These are phyloP conservation scores for Phialophora expanda DNA, from an alignment of 2,329 filamentous ascomycete species.

Conservation along the genomic window DNA sequence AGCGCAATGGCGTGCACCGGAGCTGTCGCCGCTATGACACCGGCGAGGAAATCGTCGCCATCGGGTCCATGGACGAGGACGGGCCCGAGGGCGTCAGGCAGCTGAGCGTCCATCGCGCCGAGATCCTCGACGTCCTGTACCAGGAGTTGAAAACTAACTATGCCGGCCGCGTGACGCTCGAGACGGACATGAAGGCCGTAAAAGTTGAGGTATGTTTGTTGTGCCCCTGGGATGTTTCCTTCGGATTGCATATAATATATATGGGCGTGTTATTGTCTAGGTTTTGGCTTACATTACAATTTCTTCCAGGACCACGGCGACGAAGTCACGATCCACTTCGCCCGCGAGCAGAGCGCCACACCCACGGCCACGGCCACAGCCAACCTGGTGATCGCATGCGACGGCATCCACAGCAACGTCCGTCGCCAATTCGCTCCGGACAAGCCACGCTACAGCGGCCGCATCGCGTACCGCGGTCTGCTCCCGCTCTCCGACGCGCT, in stretches of 20 bases:
- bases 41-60: slow-evolving; percentile 43
- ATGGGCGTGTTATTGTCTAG: neutral
- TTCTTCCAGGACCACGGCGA: slow-evolving; percentile 16
- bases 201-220: slow-evolving; percentile 11
- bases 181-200: slow-evolving; percentile 15
- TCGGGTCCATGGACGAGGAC: slow-evolving; percentile 39
- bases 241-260: too few species aligned
- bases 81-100: slow-evolving; percentile 20
- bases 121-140: slow-evolving; percentile 43
- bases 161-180: neutral
- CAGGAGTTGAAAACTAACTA: slow-evolving; percentile 7
- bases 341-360: slow-evolving; percentile 9
- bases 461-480: slow-evolving; percentile 28
- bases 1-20: slow-evolving; percentile 43
- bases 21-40: slow-evolving; percentile 46
- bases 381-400: slow-evolving; percentile 37
- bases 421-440: slow-evolving; percentile 13
- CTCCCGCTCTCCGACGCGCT: slow-evolving; percentile 17
- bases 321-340: slow-evolving; percentile 35
- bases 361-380: slow-evolving; percentile 22
- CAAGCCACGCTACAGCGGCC: slow-evolving; percentile 27
- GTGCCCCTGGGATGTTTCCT: too few species aligned
- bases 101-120: slow-evolving; percentile 41
- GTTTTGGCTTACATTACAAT: neutral
- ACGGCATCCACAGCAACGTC: slow-evolving; percentile 38